phyloP scores from a whole-genome alignment of 495 filamentous ascomycete species.

The Sporormia fimetaria region DNA sequence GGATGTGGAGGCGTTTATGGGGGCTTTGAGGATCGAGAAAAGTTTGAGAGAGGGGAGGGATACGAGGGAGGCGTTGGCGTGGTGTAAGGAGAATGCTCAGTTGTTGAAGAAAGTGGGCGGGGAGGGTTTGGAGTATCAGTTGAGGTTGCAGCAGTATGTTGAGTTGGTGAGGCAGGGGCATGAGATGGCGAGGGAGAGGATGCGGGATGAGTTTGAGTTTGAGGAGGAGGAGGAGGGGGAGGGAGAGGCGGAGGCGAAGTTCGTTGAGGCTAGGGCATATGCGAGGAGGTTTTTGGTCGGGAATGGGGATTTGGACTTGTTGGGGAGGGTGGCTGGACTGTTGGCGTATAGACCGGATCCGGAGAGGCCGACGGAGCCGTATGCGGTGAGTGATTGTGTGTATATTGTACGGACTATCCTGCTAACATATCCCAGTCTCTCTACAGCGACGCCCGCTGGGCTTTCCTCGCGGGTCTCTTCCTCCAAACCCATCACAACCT shows the following conservation, averaged over 20 bases:
- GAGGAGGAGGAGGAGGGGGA: neutral
- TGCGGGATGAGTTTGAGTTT: neutral
- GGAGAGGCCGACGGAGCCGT: constrained; percentile 46
- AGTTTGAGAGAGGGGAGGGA: constrained; percentile 61
- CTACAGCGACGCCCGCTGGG: constrained; percentile 64
- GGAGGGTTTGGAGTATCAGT: constrained; percentile 83
- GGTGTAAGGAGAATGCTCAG: constrained; percentile 88
- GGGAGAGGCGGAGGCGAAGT: constrained; percentile 38
- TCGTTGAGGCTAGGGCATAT: constrained; percentile 65
- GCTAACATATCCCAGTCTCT: constrained; percentile 43
- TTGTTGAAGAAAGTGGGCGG: constrained; percentile 77
- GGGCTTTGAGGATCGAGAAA: constrained; percentile 63
- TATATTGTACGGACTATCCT: neutral
- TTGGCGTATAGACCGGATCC: constrained; percentile 58
- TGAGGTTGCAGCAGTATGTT: constrained; percentile 92
- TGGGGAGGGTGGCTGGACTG: constrained; percentile 59
- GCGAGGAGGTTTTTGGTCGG: constrained; percentile 67
- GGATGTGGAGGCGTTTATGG: constrained; percentile 78
- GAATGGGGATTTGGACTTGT: constrained; percentile 53
- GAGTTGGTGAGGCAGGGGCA: constrained; percentile 57
- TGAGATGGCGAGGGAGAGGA: constrained; percentile 1
- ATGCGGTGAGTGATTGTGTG: constrained; percentile 40
- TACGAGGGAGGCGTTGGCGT: constrained; percentile 59
- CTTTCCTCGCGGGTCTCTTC: constrained; percentile 67
- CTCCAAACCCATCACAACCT: constrained; percentile 76